Conservation (phyloP, 1,139 yeast species). For the Hanseniaspora uvarum region DNA sequence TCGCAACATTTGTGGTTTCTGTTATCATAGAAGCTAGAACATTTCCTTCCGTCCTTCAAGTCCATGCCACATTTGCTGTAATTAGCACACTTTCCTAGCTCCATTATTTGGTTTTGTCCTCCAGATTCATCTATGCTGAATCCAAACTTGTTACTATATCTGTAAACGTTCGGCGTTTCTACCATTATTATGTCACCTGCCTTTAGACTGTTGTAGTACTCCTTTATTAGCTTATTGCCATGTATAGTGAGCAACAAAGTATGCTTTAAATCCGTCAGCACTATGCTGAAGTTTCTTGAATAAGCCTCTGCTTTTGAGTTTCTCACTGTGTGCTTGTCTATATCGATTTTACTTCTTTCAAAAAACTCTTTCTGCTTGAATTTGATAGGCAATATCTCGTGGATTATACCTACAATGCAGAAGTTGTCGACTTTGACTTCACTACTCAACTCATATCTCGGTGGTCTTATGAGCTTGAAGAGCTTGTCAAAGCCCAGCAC, state of each 20-base stretch:
- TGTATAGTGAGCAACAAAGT: conserved; percentile 54
- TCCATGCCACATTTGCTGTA: conserved; percentile 55
- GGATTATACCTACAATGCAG: conserved; percentile 40
- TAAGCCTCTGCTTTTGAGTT: conserved; percentile 35
- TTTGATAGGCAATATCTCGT: conserved; percentile 12
- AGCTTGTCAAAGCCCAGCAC: conserved; percentile 47
- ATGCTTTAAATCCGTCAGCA: conserved; percentile 56
- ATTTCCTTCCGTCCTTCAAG: conserved; percentile 36
- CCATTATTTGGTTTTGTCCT: conserved; percentile 39
- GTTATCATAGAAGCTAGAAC: conserved; percentile 3
- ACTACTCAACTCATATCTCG: conserved; percentile 55
- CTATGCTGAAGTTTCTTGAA: conserved; percentile 49
- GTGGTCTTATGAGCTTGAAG: conserved; percentile 56
- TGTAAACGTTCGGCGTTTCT: conserved; percentile 57
- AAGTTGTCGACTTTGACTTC: conserved; percentile 56
- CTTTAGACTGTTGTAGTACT: conserved; percentile 54
- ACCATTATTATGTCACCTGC: conserved; percentile 68
- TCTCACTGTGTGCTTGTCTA: conserved; percentile 41
- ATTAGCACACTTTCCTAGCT: conserved; percentile 63
- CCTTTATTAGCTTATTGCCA: conserved; percentile 51
- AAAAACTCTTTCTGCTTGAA: background rate
- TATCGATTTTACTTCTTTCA: background rate
- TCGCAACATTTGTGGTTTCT: conserved; percentile 51
- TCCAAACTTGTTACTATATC: conserved; percentile 2
- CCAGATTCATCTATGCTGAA: conserved; percentile 32